Evolutionary conservation across 1,284 basidiomycete species (phyloP), one percentile per base, ranked within the genome.

Genomic region (Tetrapyrgos nigripes): DNA sequence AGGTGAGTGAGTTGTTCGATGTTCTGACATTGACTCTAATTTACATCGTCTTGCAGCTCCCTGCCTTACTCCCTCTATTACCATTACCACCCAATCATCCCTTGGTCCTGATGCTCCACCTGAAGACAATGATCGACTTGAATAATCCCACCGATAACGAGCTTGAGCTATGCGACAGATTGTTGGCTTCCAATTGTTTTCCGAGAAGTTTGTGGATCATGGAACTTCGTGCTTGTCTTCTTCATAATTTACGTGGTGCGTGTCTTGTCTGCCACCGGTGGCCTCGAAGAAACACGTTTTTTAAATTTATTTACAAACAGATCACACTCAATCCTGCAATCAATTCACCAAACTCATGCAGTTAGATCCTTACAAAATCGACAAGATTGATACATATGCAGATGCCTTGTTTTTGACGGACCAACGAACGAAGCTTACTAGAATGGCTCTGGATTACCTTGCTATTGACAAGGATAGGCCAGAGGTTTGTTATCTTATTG

Each of bases 401-500:
- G 54, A 61, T 19, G 49, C 58, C 14, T 55, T 61, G 2, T 57
- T 57, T 31, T 31, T 50, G 33, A 35, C 27, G 17, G 45, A 51
- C 24, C 54, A 49, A 31, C 46, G 52, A 19, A 48, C 53, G 37
- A 57, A 54, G 28, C 55, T 61, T 11, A 50, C 59, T 17, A 28
- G 37, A 17, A 37, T 61, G 14, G 59, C 55, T 19, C 51, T 57
- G 13, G 35, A 37, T 13, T 57, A 57, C 51, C 29, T 53, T 8
- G 43, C 50, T 4, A 26, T 43, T 17, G 52, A 61, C 21, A 50
- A 57, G 27, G 49, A 61, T 45, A 24, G 59, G 19, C 59, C 59
- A n/a, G 59, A 61, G 35, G 48, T 61, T 37, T 61, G 59, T 26
- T 61, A 55, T 35, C 28, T 61, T 11, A 51, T 61, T 35, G 59